Base-by-base conservation (phyloP, 805 yeast species). In the Candida koratica region DNA sequence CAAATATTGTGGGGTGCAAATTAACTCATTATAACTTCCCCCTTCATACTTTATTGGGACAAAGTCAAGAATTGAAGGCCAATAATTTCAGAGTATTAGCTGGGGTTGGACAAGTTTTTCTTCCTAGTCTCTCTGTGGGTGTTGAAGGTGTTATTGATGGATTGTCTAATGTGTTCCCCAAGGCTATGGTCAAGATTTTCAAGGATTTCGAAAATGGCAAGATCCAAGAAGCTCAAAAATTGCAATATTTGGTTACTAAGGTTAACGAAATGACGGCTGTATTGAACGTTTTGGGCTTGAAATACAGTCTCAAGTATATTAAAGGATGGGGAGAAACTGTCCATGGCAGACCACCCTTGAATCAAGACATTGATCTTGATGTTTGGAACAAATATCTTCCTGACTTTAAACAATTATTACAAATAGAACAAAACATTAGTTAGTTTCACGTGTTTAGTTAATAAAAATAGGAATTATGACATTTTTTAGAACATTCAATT, bases 141-240 rank as follows among this genome's bases (percentile, higher is more conserved):
- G 62, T 61, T 28, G 56, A 60, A 36, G 80, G 78, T 18, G 61
- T 76, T 16, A 67, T 75, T 41, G 79, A 74, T 48, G 80, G 76
- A 3, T 55, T 73, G 17, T 61, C 73, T 20, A 75, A 74, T 23
- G 71, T 73, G 4, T 72, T 68, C 56, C 81, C 81, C 40, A 70
- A 71, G 53, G 51, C 67, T 6, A 65, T 65, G 36, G 73, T 70
- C 29, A 59, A 60, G 34, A 49, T 75, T 23, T 71, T 51, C 44
- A 55, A 60, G 20, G 54, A 67, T 14, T 57, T 45, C 39, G 53
- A 60, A 29, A 51, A 48, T 4, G 75, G 75, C 17, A 60, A 71
- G 34, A 32, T 51, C 20, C 58, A 53, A 33, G 65, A 56, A 39
- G 79, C 78, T 12, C 61, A 54, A 41, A 48, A 54, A 28, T 46